Percentiles rank a stretch among this genome's conserved stretches.
Conservation (phyloP, 352 stramenopile genomes). For the Blastocystis sp. region DNA sequence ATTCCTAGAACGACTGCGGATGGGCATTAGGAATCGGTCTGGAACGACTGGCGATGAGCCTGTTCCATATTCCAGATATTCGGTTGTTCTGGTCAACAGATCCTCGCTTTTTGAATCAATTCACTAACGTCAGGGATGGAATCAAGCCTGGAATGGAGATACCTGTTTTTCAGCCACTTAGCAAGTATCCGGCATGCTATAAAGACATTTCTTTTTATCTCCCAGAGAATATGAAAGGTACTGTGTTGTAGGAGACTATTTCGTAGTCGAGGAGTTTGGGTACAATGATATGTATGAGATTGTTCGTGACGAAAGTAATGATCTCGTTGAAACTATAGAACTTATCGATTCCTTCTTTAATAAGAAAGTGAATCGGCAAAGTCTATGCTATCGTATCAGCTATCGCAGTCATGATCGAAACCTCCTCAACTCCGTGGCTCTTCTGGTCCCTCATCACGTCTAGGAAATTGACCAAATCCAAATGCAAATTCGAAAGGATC, state of each 20-base stretch:
- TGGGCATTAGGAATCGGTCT: slow-evolving; percentile 97
- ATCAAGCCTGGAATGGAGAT: background rate
- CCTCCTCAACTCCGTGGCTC: slow-evolving; percentile 66
- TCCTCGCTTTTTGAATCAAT: slow-evolving; percentile 72
- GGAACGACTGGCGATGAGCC: slow-evolving; percentile 94
- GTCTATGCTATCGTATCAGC: slow-evolving; percentile 93
- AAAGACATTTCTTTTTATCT: slow-evolving; percentile 99
- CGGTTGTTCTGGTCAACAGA: slow-evolving; percentile 96
- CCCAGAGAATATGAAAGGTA: slow-evolving; percentile 63
- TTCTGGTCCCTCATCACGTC: background rate
- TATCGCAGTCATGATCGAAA: slow-evolving; percentile 97
- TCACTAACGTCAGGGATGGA: slow-evolving; percentile 50
- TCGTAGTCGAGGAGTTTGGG: slow-evolving; percentile 71
- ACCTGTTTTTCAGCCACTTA: slow-evolving; percentile 86
- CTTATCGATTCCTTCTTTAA: slow-evolving; percentile 94
- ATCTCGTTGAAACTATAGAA: slow-evolving; percentile 86
- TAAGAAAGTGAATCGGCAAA: slow-evolving; percentile 86
- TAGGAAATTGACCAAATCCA: slow-evolving; percentile 93
- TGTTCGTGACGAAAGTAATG: slow-evolving; percentile 85
- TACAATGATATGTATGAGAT: slow-evolving; percentile 95
- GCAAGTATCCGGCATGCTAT: slow-evolving; percentile 93
- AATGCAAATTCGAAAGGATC: slow-evolving; percentile 74
- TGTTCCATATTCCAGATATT: slow-evolving; percentile 99
- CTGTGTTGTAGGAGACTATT: background rate
- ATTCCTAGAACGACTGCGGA: slow-evolving; percentile 68